Evolutionary conservation across 2,329 filamentous ascomycete species (phyloP).

Genomic region (Huntiella abstrusa): DNA sequence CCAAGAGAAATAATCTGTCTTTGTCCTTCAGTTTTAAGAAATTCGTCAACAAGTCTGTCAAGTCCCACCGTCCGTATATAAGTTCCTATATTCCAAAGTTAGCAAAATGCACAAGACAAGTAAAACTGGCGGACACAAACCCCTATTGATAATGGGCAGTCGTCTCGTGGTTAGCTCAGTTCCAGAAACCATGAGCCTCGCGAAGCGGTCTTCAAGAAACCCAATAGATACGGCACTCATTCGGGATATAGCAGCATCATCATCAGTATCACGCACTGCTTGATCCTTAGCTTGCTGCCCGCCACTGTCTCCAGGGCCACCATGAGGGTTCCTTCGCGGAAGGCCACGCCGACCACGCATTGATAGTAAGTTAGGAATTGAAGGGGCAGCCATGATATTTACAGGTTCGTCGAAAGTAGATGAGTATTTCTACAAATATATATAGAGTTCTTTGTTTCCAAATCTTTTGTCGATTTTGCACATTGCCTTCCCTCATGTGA

Average conservation of each 20-base stretch:
- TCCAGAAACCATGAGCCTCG: conserved; percentile 44
- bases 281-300: conserved; percentile 39
- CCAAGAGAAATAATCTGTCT: conserved; percentile 83
- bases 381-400: conserved; percentile 44
- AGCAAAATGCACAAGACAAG: background rate
- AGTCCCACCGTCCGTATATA: conserved; percentile 76
- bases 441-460: no score
- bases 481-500: no score
- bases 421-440: no score
- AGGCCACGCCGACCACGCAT: conserved; percentile 23
- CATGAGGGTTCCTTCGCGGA: conserved; percentile 22
- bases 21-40: conserved; percentile 32
- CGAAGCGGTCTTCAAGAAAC: conserved; percentile 71
- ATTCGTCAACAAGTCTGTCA: conserved; percentile 55
- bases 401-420: no score
- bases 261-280: conserved; percentile 74
- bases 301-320: conserved; percentile 18
- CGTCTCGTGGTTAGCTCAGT: conserved; percentile 34
- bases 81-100: conserved; percentile 41
- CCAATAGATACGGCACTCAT: conserved; percentile 73
- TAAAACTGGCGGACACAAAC: conserved; percentile 24
- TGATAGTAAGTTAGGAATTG: conserved; percentile 62
- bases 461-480: no score
- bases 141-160: conserved; percentile 85
- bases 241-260: conserved; percentile 74